A percentile compares a stretch with the other conserved stretches of the same genome.
Evolutionary conservation across 2,329 filamentous ascomycete genomes (phyloP).

Genomic region (Coniochaeta prunicola): DNA sequence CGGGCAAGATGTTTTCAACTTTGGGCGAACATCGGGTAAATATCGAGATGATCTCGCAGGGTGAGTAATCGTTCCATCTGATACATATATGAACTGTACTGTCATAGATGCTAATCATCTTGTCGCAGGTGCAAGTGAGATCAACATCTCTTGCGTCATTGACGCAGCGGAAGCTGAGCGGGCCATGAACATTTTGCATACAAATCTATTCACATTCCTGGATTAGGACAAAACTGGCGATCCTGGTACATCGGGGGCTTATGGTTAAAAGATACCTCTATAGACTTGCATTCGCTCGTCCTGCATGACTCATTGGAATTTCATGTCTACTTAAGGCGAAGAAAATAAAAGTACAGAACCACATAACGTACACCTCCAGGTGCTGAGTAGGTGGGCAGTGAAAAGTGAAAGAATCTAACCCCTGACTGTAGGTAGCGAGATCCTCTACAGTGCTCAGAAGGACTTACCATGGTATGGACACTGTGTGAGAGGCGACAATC

Average conservation of each 20-base stretch:
- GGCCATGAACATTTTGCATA: constrained; percentile 93
- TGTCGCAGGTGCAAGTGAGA: constrained; percentile 79
- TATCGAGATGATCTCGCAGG: constrained; percentile 99
- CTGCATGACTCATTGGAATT: neutral
- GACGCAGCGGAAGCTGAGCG: constrained; percentile 84
- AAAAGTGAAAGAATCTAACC: neutral
- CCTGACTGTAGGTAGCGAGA: neutral
- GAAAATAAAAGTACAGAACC: neutral
- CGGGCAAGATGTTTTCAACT: constrained; percentile 89
- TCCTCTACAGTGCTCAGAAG: neutral
- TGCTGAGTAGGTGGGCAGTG: neutral
- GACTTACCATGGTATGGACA: neutral
- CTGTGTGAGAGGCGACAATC: neutral
- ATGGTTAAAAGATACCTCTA: neutral
- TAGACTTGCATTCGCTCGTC: neutral
- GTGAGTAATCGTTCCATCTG: constrained; percentile 40
- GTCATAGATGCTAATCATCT: constrained; percentile 6
- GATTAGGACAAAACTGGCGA: constrained; percentile 41
- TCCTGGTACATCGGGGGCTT: neutral
- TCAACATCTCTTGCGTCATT: constrained; percentile 98
- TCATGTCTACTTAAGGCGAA: neutral
- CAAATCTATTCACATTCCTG: constrained; percentile 92
- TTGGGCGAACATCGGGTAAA: constrained; percentile 91
- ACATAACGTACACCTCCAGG: neutral
- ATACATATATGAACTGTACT: neutral